Evolutionary conservation across 805 yeast genomes (phyloP).

Genomic region (Brettanomyces custersianus): DNA sequence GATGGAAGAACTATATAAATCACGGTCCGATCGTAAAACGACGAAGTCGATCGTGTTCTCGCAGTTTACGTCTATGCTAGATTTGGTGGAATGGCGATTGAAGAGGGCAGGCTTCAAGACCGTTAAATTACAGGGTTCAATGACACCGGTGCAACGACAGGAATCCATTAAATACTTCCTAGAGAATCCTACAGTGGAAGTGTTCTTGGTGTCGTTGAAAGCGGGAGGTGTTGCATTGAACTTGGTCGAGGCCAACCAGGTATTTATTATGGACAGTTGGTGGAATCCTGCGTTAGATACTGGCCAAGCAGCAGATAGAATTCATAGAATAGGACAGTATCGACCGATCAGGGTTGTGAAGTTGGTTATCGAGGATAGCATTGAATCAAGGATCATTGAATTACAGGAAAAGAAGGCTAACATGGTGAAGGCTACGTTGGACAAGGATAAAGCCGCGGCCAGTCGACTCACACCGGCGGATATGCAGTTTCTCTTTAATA

Average conservation of each 20-base stretch:
- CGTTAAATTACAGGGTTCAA: conserved; percentile 89
- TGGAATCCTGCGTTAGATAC: conserved; percentile 99
- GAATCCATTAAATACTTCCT: conserved; percentile 84
- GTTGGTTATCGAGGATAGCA: conserved; percentile 91
- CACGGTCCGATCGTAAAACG: conserved; percentile 79
- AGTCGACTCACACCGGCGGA: conserved; percentile 87
- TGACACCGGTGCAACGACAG: conserved; percentile 95
- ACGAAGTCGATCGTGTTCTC: conserved; percentile 95
- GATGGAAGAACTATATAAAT: conserved; percentile 82
- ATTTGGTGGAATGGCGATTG: conserved; percentile 90
- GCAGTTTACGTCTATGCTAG: conserved; percentile 84
- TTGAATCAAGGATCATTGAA: conserved; percentile 92
- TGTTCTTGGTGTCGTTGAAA: conserved; percentile 85
- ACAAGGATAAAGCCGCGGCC: conserved; percentile 86
- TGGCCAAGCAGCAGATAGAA: conserved; percentile 93
- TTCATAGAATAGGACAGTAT: conserved; percentile 93
- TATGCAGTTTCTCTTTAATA: conserved; percentile 86
- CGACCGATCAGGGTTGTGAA: conserved; percentile 91
- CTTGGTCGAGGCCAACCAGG: conserved; percentile 94
- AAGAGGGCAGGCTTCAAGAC: conserved; percentile 93
- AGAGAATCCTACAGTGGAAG: conserved; percentile 89
- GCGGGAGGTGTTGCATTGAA: conserved; percentile 99
- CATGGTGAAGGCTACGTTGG: conserved; percentile 96
- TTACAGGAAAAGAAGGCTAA: conserved; percentile 95
- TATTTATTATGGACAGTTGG: conserved; percentile 95